Conservation (phyloP, 2,329 filamentous ascomycete species). For the Ophiocordyceps camponoti-rufipedis region DNA sequence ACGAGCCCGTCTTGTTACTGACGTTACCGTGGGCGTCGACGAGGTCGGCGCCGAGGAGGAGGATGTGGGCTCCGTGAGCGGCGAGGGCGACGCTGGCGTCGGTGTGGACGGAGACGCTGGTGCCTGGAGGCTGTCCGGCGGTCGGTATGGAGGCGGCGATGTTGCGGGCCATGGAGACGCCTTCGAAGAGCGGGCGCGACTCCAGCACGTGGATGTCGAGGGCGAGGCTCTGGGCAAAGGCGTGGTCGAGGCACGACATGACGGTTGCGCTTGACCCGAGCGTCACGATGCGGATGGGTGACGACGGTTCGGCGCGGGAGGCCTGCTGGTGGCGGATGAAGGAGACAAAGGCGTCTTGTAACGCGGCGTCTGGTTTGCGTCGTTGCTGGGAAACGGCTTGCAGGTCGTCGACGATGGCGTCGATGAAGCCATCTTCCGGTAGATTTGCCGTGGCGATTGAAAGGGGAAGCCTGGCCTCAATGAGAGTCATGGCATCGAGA, state of each 20-base stretch:
- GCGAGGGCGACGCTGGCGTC: constrained; percentile 42
- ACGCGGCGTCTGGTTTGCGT: constrained; percentile 10
- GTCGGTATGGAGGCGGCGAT: constrained; percentile 25
- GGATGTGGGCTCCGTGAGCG: constrained; percentile 29
- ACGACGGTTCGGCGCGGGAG: constrained; percentile 1
- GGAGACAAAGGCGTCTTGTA: constrained; percentile 16
- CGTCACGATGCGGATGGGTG: constrained; percentile 32
- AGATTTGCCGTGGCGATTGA: not conserved
- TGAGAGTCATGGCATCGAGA: constrained; percentile 23
- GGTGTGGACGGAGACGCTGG: constrained; percentile 30
- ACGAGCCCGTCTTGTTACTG: constrained; percentile 48
- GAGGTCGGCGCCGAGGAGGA: constrained; percentile 47
- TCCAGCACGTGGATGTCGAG: constrained; percentile 45
- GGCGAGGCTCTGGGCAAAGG: constrained; percentile 15
- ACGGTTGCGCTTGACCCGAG: constrained; percentile 47
- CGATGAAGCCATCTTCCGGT: constrained; percentile 1
- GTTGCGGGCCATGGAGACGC: constrained; percentile 32
- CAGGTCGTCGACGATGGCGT: constrained; percentile 6
- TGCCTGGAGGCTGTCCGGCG: not conserved
- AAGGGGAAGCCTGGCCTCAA: constrained; percentile 14
- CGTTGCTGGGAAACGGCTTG: constrained; percentile 6
- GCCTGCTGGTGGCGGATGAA: constrained; percentile 11
- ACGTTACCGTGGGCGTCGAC: constrained; percentile 39
- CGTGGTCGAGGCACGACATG: constrained; percentile 24
- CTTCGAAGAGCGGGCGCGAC: constrained; percentile 49